phyloP scores from a whole-genome alignment of 768 basidiomycete genomes.

The Leccinum olivaceopallidum region DNA sequence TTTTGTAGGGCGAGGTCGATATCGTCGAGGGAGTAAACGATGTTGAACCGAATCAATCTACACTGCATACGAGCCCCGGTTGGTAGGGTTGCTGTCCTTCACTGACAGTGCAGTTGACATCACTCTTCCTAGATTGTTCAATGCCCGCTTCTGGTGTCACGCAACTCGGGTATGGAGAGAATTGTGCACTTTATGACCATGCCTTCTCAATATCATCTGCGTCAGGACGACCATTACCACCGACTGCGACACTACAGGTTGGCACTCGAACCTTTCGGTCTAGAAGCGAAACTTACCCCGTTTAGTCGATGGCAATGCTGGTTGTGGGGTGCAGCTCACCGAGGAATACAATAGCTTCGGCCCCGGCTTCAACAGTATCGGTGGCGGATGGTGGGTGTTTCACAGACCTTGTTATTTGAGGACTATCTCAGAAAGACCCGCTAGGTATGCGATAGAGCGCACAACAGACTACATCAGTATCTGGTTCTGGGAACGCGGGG shows the following conservation, averaged over 20 bases:
- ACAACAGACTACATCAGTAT: conserved; percentile 36
- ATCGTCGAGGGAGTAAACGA: conserved; percentile 50
- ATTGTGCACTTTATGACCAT: no score
- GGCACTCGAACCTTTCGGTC: not conserved
- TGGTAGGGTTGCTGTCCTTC: conserved; percentile 4
- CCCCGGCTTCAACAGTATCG: conserved; percentile 31
- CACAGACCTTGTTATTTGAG: not conserved
- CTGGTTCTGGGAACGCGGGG: conserved; percentile 43
- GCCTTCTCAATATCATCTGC: not conserved
- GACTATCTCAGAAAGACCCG: not conserved
- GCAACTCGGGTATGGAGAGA: conserved; percentile 27
- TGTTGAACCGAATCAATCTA: conserved; percentile 48
- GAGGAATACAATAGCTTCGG: conserved; percentile 30
- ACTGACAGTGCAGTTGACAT: not conserved
- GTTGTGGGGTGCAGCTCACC: conserved; percentile 37
- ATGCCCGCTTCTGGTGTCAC: conserved; percentile 25
- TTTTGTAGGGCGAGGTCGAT: conserved; percentile 31
- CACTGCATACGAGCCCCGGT: conserved; percentile 59
- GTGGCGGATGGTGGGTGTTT: conserved; percentile 41
- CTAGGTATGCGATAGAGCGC: conserved; percentile 42
- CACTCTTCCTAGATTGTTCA: conserved; percentile 21
- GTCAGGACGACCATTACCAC: conserved; percentile 23
- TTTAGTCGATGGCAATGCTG: conserved; percentile 33
- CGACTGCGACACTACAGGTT: conserved; percentile 27
- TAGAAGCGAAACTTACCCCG: not conserved